These are phyloP conservation scores for Borealophlyctis nickersoniae DNA, from an alignment of 192 early-diverging fungal species.

Conservation along the genomic window DNA sequence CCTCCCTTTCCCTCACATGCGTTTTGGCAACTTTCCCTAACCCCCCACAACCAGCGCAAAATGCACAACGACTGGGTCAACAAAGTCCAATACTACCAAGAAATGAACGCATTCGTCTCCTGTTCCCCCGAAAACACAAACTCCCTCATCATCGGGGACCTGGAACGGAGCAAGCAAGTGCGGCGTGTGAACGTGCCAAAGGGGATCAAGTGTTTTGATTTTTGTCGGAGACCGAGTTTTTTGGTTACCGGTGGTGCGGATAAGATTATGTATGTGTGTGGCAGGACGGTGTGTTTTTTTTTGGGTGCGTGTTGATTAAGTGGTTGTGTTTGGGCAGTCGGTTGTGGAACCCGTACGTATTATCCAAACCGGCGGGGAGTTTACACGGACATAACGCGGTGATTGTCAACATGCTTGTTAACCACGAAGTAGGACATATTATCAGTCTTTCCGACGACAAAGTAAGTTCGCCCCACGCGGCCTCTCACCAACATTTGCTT, in stretches of 20 bases:
- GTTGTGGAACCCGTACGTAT: conserved; percentile 65
- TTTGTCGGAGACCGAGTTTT: conserved; percentile 58
- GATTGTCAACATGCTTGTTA: conserved; percentile 49
- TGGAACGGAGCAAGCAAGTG: conserved; percentile 51
- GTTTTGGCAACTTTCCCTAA: neutral
- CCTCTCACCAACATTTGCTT: too few species aligned
- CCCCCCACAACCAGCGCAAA: conserved; percentile 33
- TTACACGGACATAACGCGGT: conserved; percentile 53
- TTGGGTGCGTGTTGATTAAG: neutral
- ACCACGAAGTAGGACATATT: conserved; percentile 57
- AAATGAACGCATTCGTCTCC: conserved; percentile 62
- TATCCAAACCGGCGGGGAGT: conserved; percentile 60
- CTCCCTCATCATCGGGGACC: conserved; percentile 55
- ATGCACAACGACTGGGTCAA: conserved; percentile 64
- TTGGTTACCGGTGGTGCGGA: conserved; percentile 62
- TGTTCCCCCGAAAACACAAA: conserved; percentile 50
- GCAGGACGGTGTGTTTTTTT: neutral
- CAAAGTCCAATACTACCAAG: conserved; percentile 54
- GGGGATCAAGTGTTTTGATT: conserved; percentile 62
- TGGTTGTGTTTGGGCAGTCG: conserved; percentile 37
- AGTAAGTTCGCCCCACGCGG: conserved; percentile 25
- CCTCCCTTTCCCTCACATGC: neutral
- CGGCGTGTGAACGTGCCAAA: conserved; percentile 53
- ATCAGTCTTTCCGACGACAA: conserved; percentile 61
- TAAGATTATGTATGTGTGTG: conserved; percentile 54